Evolutionary conservation across 2,329 filamentous ascomycete genomes (phyloP), one percentile per base, ranked within the genome.

Genomic region (Fusarium transvaalense): DNA sequence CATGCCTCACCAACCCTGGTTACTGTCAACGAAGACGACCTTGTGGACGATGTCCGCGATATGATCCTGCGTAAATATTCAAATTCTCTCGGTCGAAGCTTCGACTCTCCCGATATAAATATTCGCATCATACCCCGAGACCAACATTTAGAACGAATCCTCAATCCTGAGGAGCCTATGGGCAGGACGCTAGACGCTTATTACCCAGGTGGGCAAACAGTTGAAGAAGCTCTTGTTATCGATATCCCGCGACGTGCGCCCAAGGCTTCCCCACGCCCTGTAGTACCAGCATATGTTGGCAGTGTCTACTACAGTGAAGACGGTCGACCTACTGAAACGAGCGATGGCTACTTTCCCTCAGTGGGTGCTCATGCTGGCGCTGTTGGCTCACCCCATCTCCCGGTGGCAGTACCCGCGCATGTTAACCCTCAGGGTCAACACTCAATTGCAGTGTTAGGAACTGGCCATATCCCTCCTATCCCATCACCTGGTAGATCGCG

Each of bases 21-120:
- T 56, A 89, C 91, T 64, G 92, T 97, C 74, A 86, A 89, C 72
- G 92, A 97, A 75, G 93, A 97, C 74, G 94, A 97, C 76, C 82
- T 98, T 73, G 94, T 98, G 59, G 96, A 99, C 78, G 95, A 97
- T 80, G 91, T 97, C 65, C 91, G 95, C 73, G 96, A 97, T 72
- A 89, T 93, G 84, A 96, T 98, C 59, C 83, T 98, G 72, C 89
- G 89, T 75, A 98, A 98, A 82, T 99, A 98, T 79, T 89, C 90
- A 73, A 98, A 99, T 80, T 97, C 94, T 15, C 85, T 99, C 27
- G 95, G 95, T 51, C 90, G 90, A 72, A 92, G 87, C 53, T 97
- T 94, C 78, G 96, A 99, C 81, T 87, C 96, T 13, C 96, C 96
- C 14, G 96, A 99, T 78, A 87, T 99, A 60, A 89, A 88, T 13